Conservation (phyloP, 495 filamentous ascomycete genomes). For the Xanthoparmelia taractica region DNA sequence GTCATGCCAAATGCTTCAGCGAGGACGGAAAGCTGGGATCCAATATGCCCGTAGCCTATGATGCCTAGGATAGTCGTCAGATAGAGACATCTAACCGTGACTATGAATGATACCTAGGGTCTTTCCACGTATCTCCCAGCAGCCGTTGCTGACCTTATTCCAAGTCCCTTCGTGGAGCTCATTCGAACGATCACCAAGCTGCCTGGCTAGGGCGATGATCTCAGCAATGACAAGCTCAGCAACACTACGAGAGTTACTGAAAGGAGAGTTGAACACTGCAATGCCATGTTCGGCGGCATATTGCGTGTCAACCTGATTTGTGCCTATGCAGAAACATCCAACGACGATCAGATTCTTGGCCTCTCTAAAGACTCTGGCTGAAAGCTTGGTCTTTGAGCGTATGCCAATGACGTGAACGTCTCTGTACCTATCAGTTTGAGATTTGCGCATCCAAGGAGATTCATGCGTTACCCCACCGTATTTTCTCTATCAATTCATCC, state of each 20-base stretch:
- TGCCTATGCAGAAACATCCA: conserved; percentile 98
- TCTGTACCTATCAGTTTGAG: conserved; percentile 37
- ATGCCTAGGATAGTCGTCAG: conserved; percentile 50
- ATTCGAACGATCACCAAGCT: conserved; percentile 85
- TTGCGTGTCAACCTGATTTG: conserved; percentile 92
- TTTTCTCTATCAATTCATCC: conserved; percentile 92
- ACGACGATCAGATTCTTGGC: conserved; percentile 93
- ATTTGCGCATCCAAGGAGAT: conserved; percentile 14
- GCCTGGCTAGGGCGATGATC: conserved; percentile 84
- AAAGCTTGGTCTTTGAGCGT: conserved; percentile 94
- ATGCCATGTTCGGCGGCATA: conserved; percentile 88
- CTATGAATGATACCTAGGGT: conserved; percentile 59
- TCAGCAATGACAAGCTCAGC: conserved; percentile 93
- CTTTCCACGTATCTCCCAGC: conserved; percentile 98
- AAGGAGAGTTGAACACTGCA: conserved; percentile 98
- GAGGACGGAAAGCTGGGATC: conserved; percentile 90
- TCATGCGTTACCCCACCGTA: conserved; percentile 54
- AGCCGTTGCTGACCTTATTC: conserved; percentile 95
- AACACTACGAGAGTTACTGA: conserved; percentile 94
- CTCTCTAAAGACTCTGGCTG: conserved; percentile 71
- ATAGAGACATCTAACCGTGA: conserved; percentile 6
- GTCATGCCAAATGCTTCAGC: conserved; percentile 97
- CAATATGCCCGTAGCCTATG: conserved; percentile 96
- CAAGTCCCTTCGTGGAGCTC: conserved; percentile 93
- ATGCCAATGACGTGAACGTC: conserved; percentile 98